Conservation (phyloP, 2,329 filamentous ascomycete genomes). For the Diaporthe batatas region DNA sequence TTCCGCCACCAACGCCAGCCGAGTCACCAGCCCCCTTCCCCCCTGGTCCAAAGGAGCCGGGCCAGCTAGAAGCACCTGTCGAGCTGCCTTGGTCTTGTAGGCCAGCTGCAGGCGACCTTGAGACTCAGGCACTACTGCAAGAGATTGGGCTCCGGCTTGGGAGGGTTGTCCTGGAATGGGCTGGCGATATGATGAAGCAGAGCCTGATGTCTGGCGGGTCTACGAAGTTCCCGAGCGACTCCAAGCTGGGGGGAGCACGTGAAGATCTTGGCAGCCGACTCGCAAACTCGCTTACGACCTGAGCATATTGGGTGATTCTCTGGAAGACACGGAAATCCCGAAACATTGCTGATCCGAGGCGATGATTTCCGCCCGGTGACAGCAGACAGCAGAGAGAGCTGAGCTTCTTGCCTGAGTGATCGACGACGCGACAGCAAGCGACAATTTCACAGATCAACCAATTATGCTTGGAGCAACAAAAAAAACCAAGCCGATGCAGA, state of each 20-base stretch:
- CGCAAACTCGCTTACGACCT: constrained; percentile 10
- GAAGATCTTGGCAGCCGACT: constrained; percentile 28
- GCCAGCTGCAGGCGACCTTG: constrained; percentile 1
- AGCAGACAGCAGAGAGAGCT: background rate
- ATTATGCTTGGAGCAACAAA: background rate
- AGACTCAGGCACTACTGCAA: constrained; percentile 27
- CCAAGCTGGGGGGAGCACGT: background rate
- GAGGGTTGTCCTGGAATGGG: constrained; percentile 39
- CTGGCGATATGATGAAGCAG: constrained; percentile 41
- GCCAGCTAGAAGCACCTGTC: background rate
- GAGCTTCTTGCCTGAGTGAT: background rate
- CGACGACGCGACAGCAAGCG: background rate
- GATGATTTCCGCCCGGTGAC: background rate
- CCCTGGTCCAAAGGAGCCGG: background rate
- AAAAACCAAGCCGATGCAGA: background rate
- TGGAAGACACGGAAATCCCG: background rate
- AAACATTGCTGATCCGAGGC: background rate
- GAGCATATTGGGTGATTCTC: background rate
- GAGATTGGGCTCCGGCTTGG: constrained; percentile 39
- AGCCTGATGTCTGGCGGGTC: constrained; percentile 25
- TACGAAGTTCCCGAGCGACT: constrained; percentile 1
- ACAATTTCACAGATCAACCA: background rate
- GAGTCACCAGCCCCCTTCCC: background rate
- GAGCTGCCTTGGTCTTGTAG: background rate
- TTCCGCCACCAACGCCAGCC: background rate